Base-by-base conservation (phyloP, 1,139 yeast genomes). In the Diutina sp. region DNA sequence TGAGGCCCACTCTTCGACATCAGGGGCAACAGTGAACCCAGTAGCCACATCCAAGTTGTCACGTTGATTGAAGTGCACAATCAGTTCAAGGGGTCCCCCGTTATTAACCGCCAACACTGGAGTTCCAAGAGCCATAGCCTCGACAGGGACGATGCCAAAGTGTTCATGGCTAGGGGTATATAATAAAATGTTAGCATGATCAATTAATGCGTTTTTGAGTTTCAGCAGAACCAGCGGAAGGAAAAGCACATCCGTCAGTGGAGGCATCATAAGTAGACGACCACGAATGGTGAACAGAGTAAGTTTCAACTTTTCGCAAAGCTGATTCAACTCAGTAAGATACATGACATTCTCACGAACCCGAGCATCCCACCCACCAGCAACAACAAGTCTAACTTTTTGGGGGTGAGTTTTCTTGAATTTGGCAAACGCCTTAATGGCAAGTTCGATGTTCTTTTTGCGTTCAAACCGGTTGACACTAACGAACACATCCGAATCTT, bases 81-180 rank as follows among this genome's bases (percentile, higher is more conserved):
- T 77, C 0, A 97, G 87, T 66, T 93, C 99, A 38, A 85, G 70
- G 0, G 99, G 99, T 0, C 99, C 99, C 16, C 99, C 99, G 54
- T 83, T 84, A 65, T 88, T 83, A 2, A 87, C 84, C 0, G 97
- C 97, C 57, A 95, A 72, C 0, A 90, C 97, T 0, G 96, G 91
- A 0, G 87, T 85, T 35, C 87, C 84, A 60, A 81, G 77, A 54
- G 86, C 77, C 97, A 93, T 91, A 21, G 97, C 90, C 66, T 93
- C 99, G 14, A 93, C 78, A 1, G 99, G 99, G 4, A 95, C 99
- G 60, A 93, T 95, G 14, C 99, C 99, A 67, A 93, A 93, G 70
- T 93, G 99, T 68, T 95, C 99, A 64, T 81, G 80, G 0, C 87
- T 78, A 2, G 99, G 99, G 0, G 99, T 95, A 67, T 93, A 93